Percentiles rank a stretch among this genome's conserved stretches.
Conservation (phyloP, 306 rosid genomes). For the Malus fusca region DNA sequence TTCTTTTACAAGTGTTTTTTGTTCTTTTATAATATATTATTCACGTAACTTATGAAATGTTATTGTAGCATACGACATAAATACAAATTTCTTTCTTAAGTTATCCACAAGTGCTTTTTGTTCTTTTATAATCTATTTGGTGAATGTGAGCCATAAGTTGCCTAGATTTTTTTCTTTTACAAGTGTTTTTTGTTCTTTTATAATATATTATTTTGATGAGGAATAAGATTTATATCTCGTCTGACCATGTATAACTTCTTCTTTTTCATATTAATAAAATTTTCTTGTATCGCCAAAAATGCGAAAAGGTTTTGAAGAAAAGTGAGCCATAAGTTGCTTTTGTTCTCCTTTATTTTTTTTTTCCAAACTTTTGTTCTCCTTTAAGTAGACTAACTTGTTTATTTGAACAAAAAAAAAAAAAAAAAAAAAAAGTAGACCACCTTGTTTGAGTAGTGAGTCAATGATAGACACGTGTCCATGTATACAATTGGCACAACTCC, state of each 20-base stretch:
- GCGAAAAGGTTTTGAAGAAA: no score
- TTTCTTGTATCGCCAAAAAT: accelerated
- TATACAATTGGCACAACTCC: neutral
- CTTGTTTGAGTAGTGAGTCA: neutral
- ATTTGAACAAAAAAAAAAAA: no score
- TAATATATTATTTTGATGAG: no score
- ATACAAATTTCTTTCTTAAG: neutral
- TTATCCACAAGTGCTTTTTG: neutral
- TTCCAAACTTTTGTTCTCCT: neutral
- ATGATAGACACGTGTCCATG: neutral
- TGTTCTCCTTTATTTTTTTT: neutral
- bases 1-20: no score
- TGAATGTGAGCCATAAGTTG: neutral
- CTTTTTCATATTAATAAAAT: no score
- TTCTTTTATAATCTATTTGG: neutral
- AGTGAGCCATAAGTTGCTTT: neutral
- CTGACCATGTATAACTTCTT: no score
- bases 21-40: no score
- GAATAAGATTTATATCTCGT: no score
- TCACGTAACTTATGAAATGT: neutral
- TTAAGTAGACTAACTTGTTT: neutral
- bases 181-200: no score
- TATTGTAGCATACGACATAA: neutral
- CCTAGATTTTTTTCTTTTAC: neutral
- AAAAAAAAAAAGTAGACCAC: no score